These are phyloP conservation scores for Aspergillus egyptiacus DNA, from an alignment of 495 filamentous ascomycete genomes.

Conservation along the genomic window DNA sequence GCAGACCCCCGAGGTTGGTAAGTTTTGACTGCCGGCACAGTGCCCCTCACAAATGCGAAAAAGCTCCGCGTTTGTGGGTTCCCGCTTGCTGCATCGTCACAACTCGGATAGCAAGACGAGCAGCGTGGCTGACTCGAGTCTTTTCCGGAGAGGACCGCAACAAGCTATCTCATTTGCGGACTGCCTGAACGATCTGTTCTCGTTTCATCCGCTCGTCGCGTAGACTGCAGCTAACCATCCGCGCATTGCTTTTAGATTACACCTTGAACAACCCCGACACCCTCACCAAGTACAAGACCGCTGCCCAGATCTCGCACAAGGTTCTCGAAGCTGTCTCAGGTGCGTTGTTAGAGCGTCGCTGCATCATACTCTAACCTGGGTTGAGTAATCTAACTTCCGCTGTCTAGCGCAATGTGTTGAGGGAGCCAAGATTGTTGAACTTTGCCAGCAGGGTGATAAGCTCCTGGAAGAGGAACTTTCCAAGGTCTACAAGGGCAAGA, in stretches of 20 bases:
- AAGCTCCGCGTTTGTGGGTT: slow-evolving; percentile 42
- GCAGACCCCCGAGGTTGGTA: slow-evolving; percentile 42
- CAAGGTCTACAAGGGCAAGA: slow-evolving; percentile 98
- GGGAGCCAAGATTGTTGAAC: slow-evolving; percentile 81
- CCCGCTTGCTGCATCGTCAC: slow-evolving; percentile 21
- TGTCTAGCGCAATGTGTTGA: slow-evolving; percentile 65
- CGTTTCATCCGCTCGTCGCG: not conserved
- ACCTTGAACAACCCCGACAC: slow-evolving; percentile 93
- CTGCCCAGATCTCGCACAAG: slow-evolving; percentile 88
- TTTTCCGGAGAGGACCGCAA: not conserved
- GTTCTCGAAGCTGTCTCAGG: slow-evolving; percentile 79
- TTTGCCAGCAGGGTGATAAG: slow-evolving; percentile 94
- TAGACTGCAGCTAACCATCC: slow-evolving; percentile 15
- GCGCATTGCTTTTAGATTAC: slow-evolving; percentile 59
- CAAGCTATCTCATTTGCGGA: not conserved
- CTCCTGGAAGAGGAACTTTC: slow-evolving; percentile 85
- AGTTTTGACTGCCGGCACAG: slow-evolving; percentile 20
- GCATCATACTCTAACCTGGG: not conserved
- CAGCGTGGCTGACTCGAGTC: not conserved
- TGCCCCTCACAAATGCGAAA: slow-evolving; percentile 22
- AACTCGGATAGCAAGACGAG: not conserved
- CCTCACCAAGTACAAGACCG: slow-evolving; percentile 97
- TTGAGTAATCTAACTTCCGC: slow-evolving; percentile 19
- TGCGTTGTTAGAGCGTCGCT: slow-evolving; percentile 24
- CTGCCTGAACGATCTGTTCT: not conserved